Evolutionary conservation across 495 filamentous ascomycete genomes (phyloP).

Genomic region (Xylaria venustula): DNA sequence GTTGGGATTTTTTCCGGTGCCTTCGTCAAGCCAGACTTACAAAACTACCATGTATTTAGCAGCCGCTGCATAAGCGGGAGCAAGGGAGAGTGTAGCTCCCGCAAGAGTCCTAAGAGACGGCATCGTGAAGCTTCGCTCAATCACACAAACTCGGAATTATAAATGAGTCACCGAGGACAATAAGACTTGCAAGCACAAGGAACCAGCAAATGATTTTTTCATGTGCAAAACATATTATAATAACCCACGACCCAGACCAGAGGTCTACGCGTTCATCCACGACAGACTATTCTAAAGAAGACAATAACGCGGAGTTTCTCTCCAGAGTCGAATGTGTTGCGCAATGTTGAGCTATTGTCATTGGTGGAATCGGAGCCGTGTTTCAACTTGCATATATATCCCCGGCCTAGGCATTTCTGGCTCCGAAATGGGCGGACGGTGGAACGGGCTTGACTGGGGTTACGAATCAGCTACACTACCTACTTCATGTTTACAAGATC

Average conservation of each 20-base stretch:
- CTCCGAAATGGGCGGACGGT: neutral
- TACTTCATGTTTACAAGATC: no score
- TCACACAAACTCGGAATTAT: no score
- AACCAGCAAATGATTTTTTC: no score
- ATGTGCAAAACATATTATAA: neutral
- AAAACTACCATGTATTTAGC: constrained; percentile 36
- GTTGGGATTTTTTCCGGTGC: no score
- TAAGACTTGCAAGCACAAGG: no score
- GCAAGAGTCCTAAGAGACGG: neutral
- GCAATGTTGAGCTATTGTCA: neutral
- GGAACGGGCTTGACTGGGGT: neutral
- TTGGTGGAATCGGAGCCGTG: constrained; percentile 5
- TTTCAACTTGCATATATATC: neutral
- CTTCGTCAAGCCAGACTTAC: constrained; percentile 13
- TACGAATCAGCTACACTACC: neutral
- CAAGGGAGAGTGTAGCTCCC: neutral
- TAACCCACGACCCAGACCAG: neutral
- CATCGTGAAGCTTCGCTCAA: neutral
- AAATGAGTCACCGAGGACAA: no score
- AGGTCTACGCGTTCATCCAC: neutral
- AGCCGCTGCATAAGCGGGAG: neutral
- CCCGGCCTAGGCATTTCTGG: neutral
- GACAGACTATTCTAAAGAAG: neutral
- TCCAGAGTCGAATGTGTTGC: no score
- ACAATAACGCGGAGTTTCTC: constrained; percentile 1